Percentiles rank a stretch among this genome's conserved stretches.
Evolutionary conservation across 2,329 filamentous ascomycete genomes (phyloP).

Genomic region (Exophiala oligosperma): DNA sequence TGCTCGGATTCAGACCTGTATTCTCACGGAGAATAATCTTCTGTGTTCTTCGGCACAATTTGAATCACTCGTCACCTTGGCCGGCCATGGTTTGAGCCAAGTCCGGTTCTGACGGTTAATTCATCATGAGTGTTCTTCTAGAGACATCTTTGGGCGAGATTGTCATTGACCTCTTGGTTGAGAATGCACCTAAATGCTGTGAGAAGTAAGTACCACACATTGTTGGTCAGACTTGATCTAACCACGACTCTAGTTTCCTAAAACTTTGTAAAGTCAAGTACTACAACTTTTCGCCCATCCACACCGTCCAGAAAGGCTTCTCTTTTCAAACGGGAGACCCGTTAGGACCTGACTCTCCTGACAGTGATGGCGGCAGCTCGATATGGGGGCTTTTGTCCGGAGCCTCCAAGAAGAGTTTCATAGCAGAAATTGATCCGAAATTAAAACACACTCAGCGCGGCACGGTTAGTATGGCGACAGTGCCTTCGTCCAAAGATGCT

Average conservation of each 20-base stretch:
- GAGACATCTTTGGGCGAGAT: conserved; percentile 94
- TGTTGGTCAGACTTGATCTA: conserved; percentile 27
- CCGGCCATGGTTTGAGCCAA: neutral
- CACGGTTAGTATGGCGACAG: conserved; percentile 97
- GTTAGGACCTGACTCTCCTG: conserved; percentile 76
- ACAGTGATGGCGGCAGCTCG: conserved; percentile 88
- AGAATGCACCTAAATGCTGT: conserved; percentile 86
- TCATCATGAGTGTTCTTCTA: conserved; percentile 81
- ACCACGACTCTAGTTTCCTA: conserved; percentile 67
- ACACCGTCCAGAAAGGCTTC: conserved; percentile 91
- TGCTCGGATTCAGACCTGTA: too few relatives aligned
- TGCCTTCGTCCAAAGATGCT: conserved; percentile 70
- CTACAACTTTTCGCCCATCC: conserved; percentile 94
- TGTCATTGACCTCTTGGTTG: conserved; percentile 87
- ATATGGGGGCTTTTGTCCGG: conserved; percentile 84
- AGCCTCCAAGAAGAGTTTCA: conserved; percentile 72
- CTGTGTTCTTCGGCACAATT: neutral
- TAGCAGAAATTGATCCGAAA: conserved; percentile 80
- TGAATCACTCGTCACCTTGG: neutral
- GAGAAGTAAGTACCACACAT: conserved; percentile 73
- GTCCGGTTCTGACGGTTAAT: neutral
- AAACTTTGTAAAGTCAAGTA: conserved; percentile 99
- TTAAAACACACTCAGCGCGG: conserved; percentile 86
- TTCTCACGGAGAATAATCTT: too few relatives aligned
- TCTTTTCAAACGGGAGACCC: conserved; percentile 96